A percentile compares a stretch with the other conserved stretches of the same genome.
These are phyloP conservation scores for Cystoderma amianthinum DNA, from an alignment of 768 basidiomycete species.

Conservation along the genomic window DNA sequence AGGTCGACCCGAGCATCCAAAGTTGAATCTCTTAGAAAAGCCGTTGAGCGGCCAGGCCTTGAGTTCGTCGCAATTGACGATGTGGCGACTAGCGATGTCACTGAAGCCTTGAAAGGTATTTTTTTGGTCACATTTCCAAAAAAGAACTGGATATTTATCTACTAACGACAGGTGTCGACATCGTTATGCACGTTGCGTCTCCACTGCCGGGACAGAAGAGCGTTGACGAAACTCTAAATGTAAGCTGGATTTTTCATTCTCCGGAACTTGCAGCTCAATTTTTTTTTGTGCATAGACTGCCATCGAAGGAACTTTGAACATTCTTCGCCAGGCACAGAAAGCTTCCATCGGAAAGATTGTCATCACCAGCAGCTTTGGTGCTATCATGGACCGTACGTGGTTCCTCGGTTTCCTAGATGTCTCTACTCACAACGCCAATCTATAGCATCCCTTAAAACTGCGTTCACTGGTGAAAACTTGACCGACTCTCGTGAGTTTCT, in stretches of 20 bases:
- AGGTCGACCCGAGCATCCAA: conserved; percentile 27
- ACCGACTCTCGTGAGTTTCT: conserved; percentile 11
- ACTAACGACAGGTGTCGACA: conserved; percentile 26
- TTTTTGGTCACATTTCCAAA: conserved; percentile 17
- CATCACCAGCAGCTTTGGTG: conserved; percentile 24
- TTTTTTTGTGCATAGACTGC: conserved; percentile 17
- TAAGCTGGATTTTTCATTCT: conserved; percentile 4
- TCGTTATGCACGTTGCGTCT: conserved; percentile 38
- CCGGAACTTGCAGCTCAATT: not conserved
- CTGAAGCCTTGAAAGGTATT: conserved; percentile 36
- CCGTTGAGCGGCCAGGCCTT: conserved; percentile 16
- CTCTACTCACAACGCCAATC: not conserved
- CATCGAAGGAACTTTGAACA: conserved; percentile 30
- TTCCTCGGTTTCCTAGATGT: not conserved
- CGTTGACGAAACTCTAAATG: conserved; percentile 16
- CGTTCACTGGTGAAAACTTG: conserved; percentile 14
- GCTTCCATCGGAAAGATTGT: conserved; percentile 26
- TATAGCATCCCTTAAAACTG: conserved; percentile 13
- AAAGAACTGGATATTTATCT: too few species aligned
- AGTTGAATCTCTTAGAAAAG: conserved; percentile 11
- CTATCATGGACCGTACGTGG: conserved; percentile 18
- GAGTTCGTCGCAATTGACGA: conserved; percentile 24
- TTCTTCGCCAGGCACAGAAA: conserved; percentile 27
- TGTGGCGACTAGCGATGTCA: conserved; percentile 27
- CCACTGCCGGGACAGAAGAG: conserved; percentile 19